Conservation (phyloP, 2,329 filamentous ascomycete species). For the Cladorrhinum sp. region DNA sequence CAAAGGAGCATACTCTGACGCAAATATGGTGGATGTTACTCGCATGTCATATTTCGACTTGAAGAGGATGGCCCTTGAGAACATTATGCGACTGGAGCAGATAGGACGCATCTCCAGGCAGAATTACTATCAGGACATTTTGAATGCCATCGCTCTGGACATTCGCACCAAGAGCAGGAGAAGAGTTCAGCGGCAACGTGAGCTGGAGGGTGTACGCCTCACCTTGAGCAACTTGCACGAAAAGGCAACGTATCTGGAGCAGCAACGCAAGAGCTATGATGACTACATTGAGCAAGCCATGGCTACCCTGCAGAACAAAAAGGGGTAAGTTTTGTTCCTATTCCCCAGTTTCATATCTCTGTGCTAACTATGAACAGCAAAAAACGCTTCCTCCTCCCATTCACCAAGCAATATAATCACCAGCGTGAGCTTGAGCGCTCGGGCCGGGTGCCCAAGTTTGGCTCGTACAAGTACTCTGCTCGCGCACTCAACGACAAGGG, state of each 20-base stretch:
- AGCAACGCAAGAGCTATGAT: slow-evolving; percentile 95
- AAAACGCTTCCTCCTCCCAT: slow-evolving; percentile 90
- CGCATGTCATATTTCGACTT: slow-evolving; percentile 87
- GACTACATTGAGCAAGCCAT: slow-evolving; percentile 99
- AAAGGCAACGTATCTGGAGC: slow-evolving; percentile 88
- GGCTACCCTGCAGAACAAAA: slow-evolving; percentile 94
- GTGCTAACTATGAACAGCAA: slow-evolving; percentile 53
- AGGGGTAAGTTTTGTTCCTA: slow-evolving; percentile 58
- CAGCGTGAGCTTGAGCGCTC: slow-evolving; percentile 91
- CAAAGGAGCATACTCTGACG: slow-evolving; percentile 84
- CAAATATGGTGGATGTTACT: slow-evolving; percentile 84
- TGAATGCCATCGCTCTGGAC: slow-evolving; percentile 94
- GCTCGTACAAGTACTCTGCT: slow-evolving; percentile 95
- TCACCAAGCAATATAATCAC: slow-evolving; percentile 98
- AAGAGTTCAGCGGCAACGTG: slow-evolving; percentile 84
- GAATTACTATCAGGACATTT: slow-evolving; percentile 95
- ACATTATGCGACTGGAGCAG: slow-evolving; percentile 85
- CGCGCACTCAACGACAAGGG: slow-evolving; percentile 88
- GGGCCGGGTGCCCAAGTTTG: slow-evolving; percentile 93
- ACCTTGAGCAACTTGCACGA: slow-evolving; percentile 74
- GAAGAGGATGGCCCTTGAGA: slow-evolving; percentile 90
- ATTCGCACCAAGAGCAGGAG: slow-evolving; percentile 96
- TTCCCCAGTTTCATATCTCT: not conserved
- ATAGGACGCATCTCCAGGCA: slow-evolving; percentile 82
- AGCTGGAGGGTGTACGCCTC: slow-evolving; percentile 78